A percentile compares a stretch with the other conserved stretches of the same genome.
phyloP scores from a whole-genome alignment of 2,329 filamentous ascomycete species.

The Fusarium guadeloupense region DNA sequence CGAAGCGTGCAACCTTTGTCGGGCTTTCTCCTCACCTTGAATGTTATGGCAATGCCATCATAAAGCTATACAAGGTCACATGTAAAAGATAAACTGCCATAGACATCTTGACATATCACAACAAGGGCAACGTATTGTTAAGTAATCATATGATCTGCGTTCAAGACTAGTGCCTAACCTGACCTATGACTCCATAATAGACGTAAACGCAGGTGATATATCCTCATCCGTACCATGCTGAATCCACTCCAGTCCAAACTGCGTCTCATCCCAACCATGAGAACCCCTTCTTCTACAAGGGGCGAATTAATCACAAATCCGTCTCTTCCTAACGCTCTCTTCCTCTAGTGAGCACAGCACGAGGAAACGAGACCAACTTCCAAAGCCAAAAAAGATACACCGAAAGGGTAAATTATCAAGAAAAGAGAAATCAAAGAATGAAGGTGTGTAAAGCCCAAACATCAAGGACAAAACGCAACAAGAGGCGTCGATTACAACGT shows the following conservation, averaged over 20 bases:
- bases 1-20: background rate
- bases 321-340: conserved; percentile 18
- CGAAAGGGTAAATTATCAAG: conserved; percentile 47
- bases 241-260: conserved; percentile 21
- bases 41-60: background rate
- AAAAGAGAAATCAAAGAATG: conserved; percentile 44
- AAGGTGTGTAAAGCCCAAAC: conserved; percentile 39
- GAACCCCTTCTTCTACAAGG: conserved; percentile 25
- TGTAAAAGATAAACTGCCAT: background rate
- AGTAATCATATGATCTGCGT: conserved; percentile 41
- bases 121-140: background rate
- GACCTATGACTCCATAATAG: conserved; percentile 41
- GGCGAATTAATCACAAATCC: conserved; percentile 36
- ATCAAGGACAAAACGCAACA: conserved; percentile 42
- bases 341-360: conserved; percentile 27
- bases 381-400: conserved; percentile 44
- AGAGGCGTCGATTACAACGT: conserved; percentile 54
- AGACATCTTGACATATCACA: background rate
- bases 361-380: conserved; percentile 34
- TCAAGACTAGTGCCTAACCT: conserved; percentile 40
- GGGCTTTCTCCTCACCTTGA: background rate
- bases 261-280: conserved; percentile 37
- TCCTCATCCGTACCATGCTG: conserved; percentile 30
- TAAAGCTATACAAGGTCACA: background rate
- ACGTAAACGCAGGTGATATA: conserved; percentile 44